Base-by-base conservation (phyloP, 495 filamentous ascomycete species). In the Talaromyces ruber region DNA sequence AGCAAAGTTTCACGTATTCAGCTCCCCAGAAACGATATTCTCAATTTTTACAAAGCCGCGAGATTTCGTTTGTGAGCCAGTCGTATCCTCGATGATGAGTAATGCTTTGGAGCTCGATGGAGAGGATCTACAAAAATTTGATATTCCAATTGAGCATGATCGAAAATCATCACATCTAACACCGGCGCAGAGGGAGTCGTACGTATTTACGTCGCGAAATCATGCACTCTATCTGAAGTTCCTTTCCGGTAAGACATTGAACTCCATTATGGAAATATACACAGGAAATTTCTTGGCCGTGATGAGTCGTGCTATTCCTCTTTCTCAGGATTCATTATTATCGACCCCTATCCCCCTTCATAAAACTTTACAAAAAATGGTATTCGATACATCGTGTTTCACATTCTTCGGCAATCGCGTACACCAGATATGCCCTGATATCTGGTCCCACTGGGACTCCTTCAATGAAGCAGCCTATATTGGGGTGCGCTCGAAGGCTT, bases 1-100 rank as follows among this genome's bases (percentile, higher is more conserved):
- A 34, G 32, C 45, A 11, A 62, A 62, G 30, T 62, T 62, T 45
- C 61, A 62, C 28, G 53, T 62, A 3, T 62, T 55, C 34, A 58
- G 30, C 52, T 62, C 61, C 16, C 32, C 61, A 8, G 61, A 62
- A 29, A 53, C 50, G 5, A 18, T 62, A 12, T 30, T 52, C 18
- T 32, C 29, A 39, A 52, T 62, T 32, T 62, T 62, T 28, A 62
- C 25, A 8, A 53, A 39, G 6, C 29, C 50, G n/a, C 61, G 61
- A 22, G 52, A 55, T 4, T 62, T 32, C 34, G 21, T 62, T n/a
- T 62, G 55, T 30, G 22, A 62, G 14, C 61, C 61, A 12, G 50
- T 62, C 6, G 47, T 62, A 30, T 52, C 52, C 11, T 56, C 51
- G 21, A 62, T 62, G 61, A 62, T 62, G 52, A 52, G 29, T n/a